Base-by-base conservation (phyloP, 768 basidiomycete species). In the Leccinum boreale region DNA sequence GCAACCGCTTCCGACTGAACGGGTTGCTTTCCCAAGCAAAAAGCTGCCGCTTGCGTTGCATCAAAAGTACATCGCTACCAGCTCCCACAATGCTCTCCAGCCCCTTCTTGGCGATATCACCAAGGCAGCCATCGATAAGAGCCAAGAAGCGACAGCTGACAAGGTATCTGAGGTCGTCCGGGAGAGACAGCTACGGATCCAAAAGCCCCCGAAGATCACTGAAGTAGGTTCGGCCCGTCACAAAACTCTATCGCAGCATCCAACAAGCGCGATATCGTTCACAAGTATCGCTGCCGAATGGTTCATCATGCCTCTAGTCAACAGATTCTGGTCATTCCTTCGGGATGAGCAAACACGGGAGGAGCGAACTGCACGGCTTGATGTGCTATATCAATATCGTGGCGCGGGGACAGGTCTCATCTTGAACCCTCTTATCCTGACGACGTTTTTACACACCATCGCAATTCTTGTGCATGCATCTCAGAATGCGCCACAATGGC, bases 281-380 rank as follows among this genome's bases (percentile, higher is more conserved):
- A 84, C 83, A 19, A 79, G 83, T 53, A 75, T 98, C 26, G 93
- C 94, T 0, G 90, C 90, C 0, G 92, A 94, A 67, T 86, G 75
- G 73, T 98, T 98, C 75, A 82, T 97, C 52, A 83, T 87, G 58
- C 97, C 97, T 0, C 77, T 98, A 53, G 82, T 98, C 74, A 89
- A 94, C 64, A 84, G 87, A n/a, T 97, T 98, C 74, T 99, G 94
- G 94, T 68, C 81, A n/a, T 92, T 95, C 74, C 82, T 97, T 47
- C 84, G 90, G 7, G 93, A 96, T 64, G 87, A 91, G 65, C 85
- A 90, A 63, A 79, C 82, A 2, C 81, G 92, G 36, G 90, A 93
- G 66, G 81, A 84, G 52, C 81, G 90, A 44, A 87, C 87, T 2
- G 78, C 81, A 2, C 79, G 79, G 42, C 78, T 78, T n/a, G 74